Evolutionary conservation across 2,329 filamentous ascomycete species (phyloP), one percentile per base, ranked within the genome.

Genomic region (Fusarium sp.): DNA sequence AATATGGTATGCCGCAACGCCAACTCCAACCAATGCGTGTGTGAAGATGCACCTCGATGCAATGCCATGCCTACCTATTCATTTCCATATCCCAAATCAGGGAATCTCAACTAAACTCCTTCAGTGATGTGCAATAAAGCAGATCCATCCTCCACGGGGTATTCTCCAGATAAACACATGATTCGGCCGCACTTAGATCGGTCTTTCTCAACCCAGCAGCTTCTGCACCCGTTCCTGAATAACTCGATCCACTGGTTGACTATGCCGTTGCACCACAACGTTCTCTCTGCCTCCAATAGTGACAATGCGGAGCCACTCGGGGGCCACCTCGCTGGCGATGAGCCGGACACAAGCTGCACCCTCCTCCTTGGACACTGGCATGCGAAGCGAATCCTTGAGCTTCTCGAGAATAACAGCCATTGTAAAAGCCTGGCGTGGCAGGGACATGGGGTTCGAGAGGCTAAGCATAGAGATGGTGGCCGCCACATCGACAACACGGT

Each of bases 381-480:
- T 81, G 4, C 85, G 81, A 62, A 91, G 81, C 25, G 91, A 93
- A 77, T 93, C 90, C 73, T 85, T 86, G 53, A 93, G 82, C 76
- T 89, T 90, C 69, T 87, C 85, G 16, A 90, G 80, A 58, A 93
- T 80, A 11, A 83, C 84, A 27, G 85, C 80, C 83, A 93, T 86
- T 23, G 86, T 86, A 74, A 92, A 93, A 1, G 90, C 87, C 67
- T 91, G 82, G 9, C 88, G 82, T 4, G 83, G 85, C 73, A 87
- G 83, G 29, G 80, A 81, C 46, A 77, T 72, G 7, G 81, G 79
- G 36, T 79, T 84, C n/a, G 82, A 83, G 44, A 86, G 83, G 75
- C 85, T 86, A 66, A 93, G 83, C 82, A 91, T 87, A n/a, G 84
- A 85, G 33, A 94, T 80, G 6, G 92, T 87, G 6, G 88, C 85